Base-by-base conservation (phyloP, 2,329 filamentous ascomycete species). In the Aureobasidium sp. region DNA sequence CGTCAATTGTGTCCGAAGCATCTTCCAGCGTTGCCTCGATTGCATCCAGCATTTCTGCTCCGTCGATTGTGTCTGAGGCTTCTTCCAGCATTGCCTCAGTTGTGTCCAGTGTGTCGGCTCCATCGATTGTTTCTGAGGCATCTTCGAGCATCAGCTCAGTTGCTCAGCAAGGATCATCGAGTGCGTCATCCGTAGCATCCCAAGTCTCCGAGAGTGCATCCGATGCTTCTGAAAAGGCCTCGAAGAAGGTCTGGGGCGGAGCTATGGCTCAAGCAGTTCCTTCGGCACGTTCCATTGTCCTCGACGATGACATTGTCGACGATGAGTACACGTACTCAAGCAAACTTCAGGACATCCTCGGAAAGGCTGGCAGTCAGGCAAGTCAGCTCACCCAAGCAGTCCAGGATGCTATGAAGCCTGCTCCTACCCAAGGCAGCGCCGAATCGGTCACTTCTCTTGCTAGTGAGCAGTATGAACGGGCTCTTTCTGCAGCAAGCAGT, bases 401-500 rank as follows among this genome's bases (percentile, higher is more conserved):
- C 34, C 81, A 80, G 63, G 81, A 85, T 71, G 83, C 82, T 30
- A 68, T 81, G 32, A 75, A 77, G 45, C 72, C 77, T 15, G 73
- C 76, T 1, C 77, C 70, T 55, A 72, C 77, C 1, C 75, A 80
- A 65, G 79, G 78, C 6, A 72, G 70, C 27, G 76, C 77, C 4
- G 80, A 81, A 63, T 79, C 78, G 47, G 75, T 78, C 8, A 80
- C 78, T 2, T 83, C 80, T 50, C 66, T 84, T 36, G 83, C 82
- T 36, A 78, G 76, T 50, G 82, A 82, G 55, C 79, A 84, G 65
- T 85, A 85, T 65, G 77, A 79, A 16, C 80, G 77, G 63, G 84
- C 83, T 21, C 69, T 85, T 32, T 75, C 77, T 39, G 83, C 83
- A 48, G 84, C 83, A 0, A 85, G 82, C 58, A 79, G 75, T 59